Evolutionary conservation across 768 basidiomycete species (phyloP), one percentile per base, ranked within the genome.

Genomic region (Tubosaeta brunneosetosa): DNA sequence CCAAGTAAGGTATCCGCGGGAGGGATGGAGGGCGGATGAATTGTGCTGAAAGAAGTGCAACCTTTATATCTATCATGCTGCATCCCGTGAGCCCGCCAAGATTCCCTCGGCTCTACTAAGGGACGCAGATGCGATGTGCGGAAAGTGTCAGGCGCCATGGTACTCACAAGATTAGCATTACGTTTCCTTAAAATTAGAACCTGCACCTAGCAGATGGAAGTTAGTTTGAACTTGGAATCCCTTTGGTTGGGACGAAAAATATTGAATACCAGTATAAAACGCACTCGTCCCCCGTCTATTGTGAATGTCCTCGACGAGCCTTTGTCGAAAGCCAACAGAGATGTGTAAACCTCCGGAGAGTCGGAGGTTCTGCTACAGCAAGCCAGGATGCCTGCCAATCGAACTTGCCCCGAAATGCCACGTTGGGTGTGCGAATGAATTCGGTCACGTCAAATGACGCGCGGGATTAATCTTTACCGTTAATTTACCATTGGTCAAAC

Each of bases 51-150:
- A 27, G 13, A 16, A 8, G 2, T 8, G 7, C 1, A 3, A 13
- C 11, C 9, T 3, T 34, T 58, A 55, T 22, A 22, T 22, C n/a
- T n/a, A n/a, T n/a, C n/a, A n/a, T n/a, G n/a, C n/a, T n/a, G n/a
- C n/a, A n/a, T n/a, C n/a, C n/a, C n/a, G n/a, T n/a, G n/a, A 47
- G 33, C 44, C 45, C 19, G 52, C 54, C 54, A 47, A 44, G 16
- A 9, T 26, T 11, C 22, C 10, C 2, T 36, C 34, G 26, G 16
- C 40, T 47, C 37, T 22, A 31, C 33, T 19, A 22, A 22, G 34
- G 42, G 2, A 10, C 2, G 16, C 16, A 13, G 0, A 10, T 12
- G 9, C 33, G 19, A 8, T 25, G 37, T 6, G 4, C 29, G 29
- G 29, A 29, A 29, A 29, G 9, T 4, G 29, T 9, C 29, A 29